phyloP scores from a whole-genome alignment of 2,329 filamentous ascomycete genomes.

The Venturia oleaginea region DNA sequence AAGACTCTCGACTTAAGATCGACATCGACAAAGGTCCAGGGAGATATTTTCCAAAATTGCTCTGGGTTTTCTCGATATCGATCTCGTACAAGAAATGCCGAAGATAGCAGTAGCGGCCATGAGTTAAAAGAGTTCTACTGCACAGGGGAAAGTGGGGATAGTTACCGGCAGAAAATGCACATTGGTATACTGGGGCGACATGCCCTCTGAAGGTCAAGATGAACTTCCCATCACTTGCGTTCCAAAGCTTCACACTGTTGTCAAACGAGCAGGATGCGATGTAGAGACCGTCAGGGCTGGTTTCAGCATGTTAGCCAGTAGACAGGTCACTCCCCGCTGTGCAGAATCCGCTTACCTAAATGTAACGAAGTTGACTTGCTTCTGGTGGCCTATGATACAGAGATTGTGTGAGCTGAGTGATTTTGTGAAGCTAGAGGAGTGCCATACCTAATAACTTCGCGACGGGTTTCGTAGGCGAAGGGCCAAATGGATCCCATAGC shows the following conservation, averaged over 20 bases:
- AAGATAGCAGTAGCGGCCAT: neutral
- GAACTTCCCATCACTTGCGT: slow-evolving; percentile 65
- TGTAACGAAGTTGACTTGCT: slow-evolving; percentile 90
- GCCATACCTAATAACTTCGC: slow-evolving; percentile 55
- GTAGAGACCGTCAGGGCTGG: slow-evolving; percentile 79
- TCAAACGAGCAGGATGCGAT: slow-evolving; percentile 89
- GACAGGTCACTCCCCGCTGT: neutral
- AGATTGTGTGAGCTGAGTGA: too few species aligned
- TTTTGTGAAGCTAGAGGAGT: too few species aligned
- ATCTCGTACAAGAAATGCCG: too few species aligned
- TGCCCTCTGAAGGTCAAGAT: slow-evolving; percentile 82
- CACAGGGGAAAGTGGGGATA: neutral
- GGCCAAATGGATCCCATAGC: slow-evolving; percentile 67
- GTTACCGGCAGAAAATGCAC: slow-evolving; percentile 64
- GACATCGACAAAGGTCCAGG: neutral
- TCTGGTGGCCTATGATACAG: slow-evolving; percentile 62
- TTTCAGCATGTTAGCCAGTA: slow-evolving; percentile 29
- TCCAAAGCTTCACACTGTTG: slow-evolving; percentile 92
- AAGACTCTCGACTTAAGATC: neutral
- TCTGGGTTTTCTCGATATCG: neutral
- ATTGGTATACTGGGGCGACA: slow-evolving; percentile 85
- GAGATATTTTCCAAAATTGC: too few species aligned
- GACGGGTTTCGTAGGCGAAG: slow-evolving; percentile 59
- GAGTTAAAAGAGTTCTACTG: neutral
- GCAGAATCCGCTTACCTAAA: neutral